Percentiles rank a stretch among this genome's conserved stretches.
Conservation (phyloP, 1,139 yeast genomes). For the Blastobotrys malaysiensis region DNA sequence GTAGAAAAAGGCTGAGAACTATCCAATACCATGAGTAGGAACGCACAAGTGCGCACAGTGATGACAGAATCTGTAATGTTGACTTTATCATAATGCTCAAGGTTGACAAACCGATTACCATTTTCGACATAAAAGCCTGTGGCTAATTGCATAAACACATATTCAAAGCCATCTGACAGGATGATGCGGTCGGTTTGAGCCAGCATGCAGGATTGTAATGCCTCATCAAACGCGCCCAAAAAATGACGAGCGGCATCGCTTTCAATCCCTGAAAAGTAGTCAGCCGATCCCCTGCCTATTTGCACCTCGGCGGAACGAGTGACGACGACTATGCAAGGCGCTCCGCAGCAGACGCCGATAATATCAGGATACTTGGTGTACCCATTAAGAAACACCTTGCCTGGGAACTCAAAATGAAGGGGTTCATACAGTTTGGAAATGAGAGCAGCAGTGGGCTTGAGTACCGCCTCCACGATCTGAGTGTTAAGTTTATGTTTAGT, state of each 20-base stretch:
- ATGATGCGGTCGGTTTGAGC: slow-evolving; percentile 3
- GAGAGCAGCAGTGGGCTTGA: slow-evolving; percentile 4
- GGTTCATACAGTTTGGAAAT: slow-evolving; percentile 1
- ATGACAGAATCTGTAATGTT: slow-evolving; percentile 1
- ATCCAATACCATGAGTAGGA: not conserved
- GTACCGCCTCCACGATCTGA: slow-evolving; percentile 1
- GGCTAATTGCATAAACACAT: not conserved
- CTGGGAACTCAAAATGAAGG: slow-evolving; percentile 4
- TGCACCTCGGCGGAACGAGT: not conserved
- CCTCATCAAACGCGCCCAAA: slow-evolving; percentile 8
- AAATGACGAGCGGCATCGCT: slow-evolving; percentile 1
- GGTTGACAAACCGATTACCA: not conserved
- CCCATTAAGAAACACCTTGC: slow-evolving; percentile 2
- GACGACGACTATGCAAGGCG: not conserved
- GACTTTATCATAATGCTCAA: not conserved
- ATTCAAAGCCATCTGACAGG: slow-evolving; percentile 6
- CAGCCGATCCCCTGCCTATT: not conserved
- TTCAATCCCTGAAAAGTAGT: not conserved
- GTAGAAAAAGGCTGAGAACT: not conserved
- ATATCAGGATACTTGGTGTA: slow-evolving; percentile 7
- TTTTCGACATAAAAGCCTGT: not conserved
- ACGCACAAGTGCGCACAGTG: not conserved
- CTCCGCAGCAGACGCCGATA: not conserved
- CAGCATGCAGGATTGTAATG: slow-evolving; percentile 8
- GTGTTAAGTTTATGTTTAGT: not conserved